Conservation (phyloP, 768 basidiomycete species). For the Lentinula detonsa region DNA sequence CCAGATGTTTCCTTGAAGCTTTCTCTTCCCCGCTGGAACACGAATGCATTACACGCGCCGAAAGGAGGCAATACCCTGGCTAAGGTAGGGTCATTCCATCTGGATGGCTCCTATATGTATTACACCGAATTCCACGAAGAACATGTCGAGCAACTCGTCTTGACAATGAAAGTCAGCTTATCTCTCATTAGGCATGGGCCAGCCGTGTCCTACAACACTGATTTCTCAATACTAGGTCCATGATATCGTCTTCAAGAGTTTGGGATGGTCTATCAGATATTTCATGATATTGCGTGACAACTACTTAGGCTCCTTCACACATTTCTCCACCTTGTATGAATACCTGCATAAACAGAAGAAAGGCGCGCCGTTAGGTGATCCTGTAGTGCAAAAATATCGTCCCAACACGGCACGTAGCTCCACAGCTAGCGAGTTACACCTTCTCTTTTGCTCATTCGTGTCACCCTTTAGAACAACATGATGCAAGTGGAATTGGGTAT, state of each 20-base stretch:
- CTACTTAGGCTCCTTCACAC: constrained; percentile 91
- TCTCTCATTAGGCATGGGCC: constrained; percentile 6
- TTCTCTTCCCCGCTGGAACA: constrained; percentile 86
- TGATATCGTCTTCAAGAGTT: constrained; percentile 55
- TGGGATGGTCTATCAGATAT: constrained; percentile 88
- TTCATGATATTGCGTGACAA: constrained; percentile 89
- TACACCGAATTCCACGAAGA: constrained; percentile 61
- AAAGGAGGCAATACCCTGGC: constrained; percentile 58
- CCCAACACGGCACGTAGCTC: constrained; percentile 55
- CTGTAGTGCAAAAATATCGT: constrained; percentile 73
- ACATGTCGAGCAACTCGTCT: constrained; percentile 70
- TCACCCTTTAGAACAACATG: constrained; percentile 60
- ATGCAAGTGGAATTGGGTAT: constrained; percentile 70
- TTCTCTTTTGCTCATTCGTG: not conserved
- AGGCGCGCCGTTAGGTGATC: constrained; percentile 69
- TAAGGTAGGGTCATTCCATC: constrained; percentile 44
- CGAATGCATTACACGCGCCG: constrained; percentile 63
- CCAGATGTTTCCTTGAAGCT: constrained; percentile 55
- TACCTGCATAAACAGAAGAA: constrained; percentile 66
- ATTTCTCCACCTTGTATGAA: constrained; percentile 84
- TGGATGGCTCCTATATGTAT: constrained; percentile 73
- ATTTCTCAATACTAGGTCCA: not conserved
- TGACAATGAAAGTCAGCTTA: constrained; percentile 54
- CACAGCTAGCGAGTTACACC: not conserved
- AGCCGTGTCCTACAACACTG: not conserved